Base-by-base conservation (phyloP, 441 rosid genomes). In the Croton setiger region DNA sequence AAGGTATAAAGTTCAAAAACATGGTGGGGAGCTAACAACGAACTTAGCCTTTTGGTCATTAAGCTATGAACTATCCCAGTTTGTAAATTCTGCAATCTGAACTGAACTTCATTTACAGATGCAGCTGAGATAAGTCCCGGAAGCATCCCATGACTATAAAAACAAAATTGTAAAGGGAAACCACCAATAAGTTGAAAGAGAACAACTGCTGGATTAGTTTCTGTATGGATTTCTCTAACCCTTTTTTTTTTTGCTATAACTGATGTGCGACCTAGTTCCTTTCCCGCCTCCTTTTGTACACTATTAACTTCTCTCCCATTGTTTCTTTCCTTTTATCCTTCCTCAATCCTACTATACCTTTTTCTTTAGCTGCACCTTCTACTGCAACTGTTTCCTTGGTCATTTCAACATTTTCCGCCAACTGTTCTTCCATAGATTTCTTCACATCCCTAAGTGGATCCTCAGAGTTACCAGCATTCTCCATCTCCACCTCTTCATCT, bases 241-340 rank as follows among this genome's bases (percentile, higher is more conserved):
- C 37, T 55, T 48, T 49, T 31, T 45, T 51, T 58, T 37, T 55
- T 60, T 45, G 35, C 53, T 52, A n/a, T 4, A 45, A 47, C 69
- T 41, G 44, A 51, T 5, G 39, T 35, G n/a, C 14, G 59, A 58
- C 45, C 60, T 20, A 51, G 45, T 70, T 76, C 64, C 59, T 21
- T 18, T 9, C 59, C 18, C 62, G 57, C 67, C 76, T 79, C 64
- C 87, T 76, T 21, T 67, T 47, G 39, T 84, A 84, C 57, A 86
- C 85, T 17, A 75, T 4, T 49, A 75, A 18, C 31, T 33, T 48
- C 10, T 60, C 74, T 68, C 59, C 68, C 60, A 51, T 70, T 8
- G 27, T 64, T 36, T 75, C 79, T 58, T 73, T 73, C 36, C 23
- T 54, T 53, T 63, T 69, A 21, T 51, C 66, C 65, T 51, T 73